Evolutionary conservation across 1,284 basidiomycete genomes (phyloP).

Genomic region (Stygiomarasmius scandens): DNA sequence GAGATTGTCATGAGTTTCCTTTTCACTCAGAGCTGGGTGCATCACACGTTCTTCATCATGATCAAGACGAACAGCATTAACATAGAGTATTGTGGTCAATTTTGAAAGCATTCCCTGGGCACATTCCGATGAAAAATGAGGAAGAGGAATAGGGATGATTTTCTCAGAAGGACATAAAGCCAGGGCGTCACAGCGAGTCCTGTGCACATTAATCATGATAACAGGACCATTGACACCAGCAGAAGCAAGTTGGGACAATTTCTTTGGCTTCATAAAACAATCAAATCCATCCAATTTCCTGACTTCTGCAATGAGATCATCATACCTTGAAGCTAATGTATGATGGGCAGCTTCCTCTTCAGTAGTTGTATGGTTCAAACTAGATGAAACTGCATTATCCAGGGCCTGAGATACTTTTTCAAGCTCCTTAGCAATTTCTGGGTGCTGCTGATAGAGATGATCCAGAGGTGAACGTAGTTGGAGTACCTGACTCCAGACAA

Average conservation of each 20-base stretch:
- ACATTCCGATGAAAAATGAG: not conserved
- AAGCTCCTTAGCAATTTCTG: conserved; percentile 1
- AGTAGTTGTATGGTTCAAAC: not conserved
- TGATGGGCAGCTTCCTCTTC: not conserved
- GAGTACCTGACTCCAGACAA: conserved; percentile 10
- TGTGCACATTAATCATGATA: conserved; percentile 11
- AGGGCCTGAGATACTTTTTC: not conserved
- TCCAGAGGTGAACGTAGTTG: conserved; percentile 5
- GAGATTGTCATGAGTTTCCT: too few species aligned
- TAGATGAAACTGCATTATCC: not conserved
- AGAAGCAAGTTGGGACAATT: not conserved
- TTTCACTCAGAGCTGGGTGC: too few species aligned
- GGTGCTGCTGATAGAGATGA: conserved; percentile 6
- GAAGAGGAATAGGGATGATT: conserved; percentile 10
- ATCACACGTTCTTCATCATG: too few species aligned
- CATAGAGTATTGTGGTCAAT: not conserved
- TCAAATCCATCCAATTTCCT: conserved; percentile 10
- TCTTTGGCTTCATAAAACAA: conserved; percentile 12
- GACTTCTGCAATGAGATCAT: conserved; percentile 5
- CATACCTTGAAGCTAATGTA: not conserved
- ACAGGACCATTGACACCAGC: conserved; percentile 12
- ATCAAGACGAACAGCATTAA: too few species aligned
- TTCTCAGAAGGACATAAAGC: not conserved
- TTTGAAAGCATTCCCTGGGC: not conserved
- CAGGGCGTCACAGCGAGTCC: conserved; percentile 4